Evolutionary conservation across 345 rosid species (phyloP), one percentile per base, ranked within the genome.

Genomic region (Orychophragmus violaceus): DNA sequence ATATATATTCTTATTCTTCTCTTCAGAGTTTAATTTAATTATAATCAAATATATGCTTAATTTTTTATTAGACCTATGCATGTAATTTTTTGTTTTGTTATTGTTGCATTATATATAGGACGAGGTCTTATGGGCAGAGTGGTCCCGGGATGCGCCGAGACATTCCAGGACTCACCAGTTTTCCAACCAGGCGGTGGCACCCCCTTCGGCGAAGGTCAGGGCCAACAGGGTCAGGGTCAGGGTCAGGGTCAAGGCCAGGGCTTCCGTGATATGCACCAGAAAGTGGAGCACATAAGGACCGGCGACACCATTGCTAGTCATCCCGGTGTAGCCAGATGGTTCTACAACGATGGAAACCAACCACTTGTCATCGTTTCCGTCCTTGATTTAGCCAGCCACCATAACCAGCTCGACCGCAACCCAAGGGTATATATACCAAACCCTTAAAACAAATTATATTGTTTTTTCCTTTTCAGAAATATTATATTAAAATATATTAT

Each of bases 71-170:
- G 28, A 53, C 22, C 21, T 52, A 41, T 3, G 18, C 27, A 48
- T 27, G 13, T 29, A 50, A 59, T 0, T 7, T 28, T 0, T 28
- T 2, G 14, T 37, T 45, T 63, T 28, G 22, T 4, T 19, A 17
- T 5, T 19, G 23, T 32, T 59, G 10, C 48, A 16, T 19, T 37
- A 53, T 42, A 42, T 1, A 16, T 18, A 76, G 92, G 90, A 41
- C 62, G 30, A 39, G 91, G 95, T 37, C 36, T 82, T 5, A 44
- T 64, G 44, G 85, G 87, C 0, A 53, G 55, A 23, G 58, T 79
- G 56, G 41, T 83, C 42, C 80, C 95, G 2, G 91, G 90, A 17
- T 90, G 90, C 30, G 83, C 92, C 27, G 95, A 84, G 78, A 87
- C 92, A 5, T 84, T 55, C 80, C 82, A 84, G 60, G 74, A 75